Percentiles rank a stretch among this genome's conserved stretches.
Conservation (phyloP, 768 basidiomycete species). For the Psilocybe azurescens region DNA sequence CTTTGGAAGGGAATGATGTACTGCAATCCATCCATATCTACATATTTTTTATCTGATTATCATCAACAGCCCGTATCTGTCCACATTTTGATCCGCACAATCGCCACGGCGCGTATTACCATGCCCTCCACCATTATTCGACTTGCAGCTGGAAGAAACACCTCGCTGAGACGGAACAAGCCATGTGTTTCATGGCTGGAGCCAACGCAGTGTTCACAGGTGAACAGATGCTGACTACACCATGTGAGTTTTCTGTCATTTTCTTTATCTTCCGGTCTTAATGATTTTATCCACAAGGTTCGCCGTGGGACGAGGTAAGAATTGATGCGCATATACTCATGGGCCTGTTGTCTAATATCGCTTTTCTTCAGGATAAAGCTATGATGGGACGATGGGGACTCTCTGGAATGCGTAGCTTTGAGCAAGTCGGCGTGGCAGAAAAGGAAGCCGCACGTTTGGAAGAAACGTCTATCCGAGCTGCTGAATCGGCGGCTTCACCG, state of each 20-base stretch:
- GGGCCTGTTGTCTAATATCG: constrained; percentile 9
- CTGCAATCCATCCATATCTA: constrained; percentile 41
- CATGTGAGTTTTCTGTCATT: constrained; percentile 61
- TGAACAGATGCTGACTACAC: constrained; percentile 96
- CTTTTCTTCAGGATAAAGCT: constrained; percentile 71
- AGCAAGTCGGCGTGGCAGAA: constrained; percentile 59
- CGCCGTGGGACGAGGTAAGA: constrained; percentile 90
- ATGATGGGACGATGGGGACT: constrained; percentile 96
- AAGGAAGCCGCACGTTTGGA: constrained; percentile 26
- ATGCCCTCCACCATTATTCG: constrained; percentile 94
- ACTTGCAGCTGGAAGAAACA: constrained; percentile 92
- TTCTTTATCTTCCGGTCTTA: constrained; percentile 1
- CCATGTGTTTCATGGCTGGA: constrained; percentile 98
- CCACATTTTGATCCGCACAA: constrained; percentile 88
- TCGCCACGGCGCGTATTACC: constrained; percentile 93
- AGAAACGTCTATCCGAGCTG: constrained; percentile 3
- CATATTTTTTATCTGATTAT: constrained; percentile 14
- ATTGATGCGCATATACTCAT: constrained; percentile 5
- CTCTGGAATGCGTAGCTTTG: constrained; percentile 90
- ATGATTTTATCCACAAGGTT: constrained; percentile 50
- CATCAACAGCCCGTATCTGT: constrained; percentile 71
- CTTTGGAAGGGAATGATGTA: constrained; percentile 89
- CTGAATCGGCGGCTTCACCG: constrained; percentile 5
- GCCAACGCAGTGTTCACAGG: constrained; percentile 99
- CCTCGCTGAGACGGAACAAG: constrained; percentile 91